These are phyloP conservation scores for Saccharomycopsis oosterbeekiorum DNA, from an alignment of 805 yeast genomes.

Conservation along the genomic window DNA sequence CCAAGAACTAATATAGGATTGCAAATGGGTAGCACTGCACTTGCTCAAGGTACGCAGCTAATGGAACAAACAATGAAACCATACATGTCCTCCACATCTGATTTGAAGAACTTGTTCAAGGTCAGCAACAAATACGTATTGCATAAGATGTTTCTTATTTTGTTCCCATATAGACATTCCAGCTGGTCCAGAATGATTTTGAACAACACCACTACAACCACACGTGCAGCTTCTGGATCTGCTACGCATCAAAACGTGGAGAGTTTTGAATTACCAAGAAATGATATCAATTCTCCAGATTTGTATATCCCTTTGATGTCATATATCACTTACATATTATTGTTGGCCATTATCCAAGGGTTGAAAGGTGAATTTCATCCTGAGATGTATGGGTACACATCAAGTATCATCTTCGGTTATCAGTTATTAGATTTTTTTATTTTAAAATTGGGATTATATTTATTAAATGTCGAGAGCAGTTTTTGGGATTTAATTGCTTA, in stretches of 20 bases:
- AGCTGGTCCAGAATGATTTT: constrained; percentile 63
- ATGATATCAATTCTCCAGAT: constrained; percentile 92
- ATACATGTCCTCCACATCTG: constrained; percentile 31
- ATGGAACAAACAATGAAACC: constrained; percentile 58
- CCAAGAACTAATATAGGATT: constrained; percentile 79
- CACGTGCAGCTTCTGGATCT: constrained; percentile 8
- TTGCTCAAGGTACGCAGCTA: constrained; percentile 71
- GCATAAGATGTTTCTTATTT: constrained; percentile 56
- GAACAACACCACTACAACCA: constrained; percentile 23
- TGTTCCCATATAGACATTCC: constrained; percentile 78
- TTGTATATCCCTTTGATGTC: constrained; percentile 94
- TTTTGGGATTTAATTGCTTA: constrained; percentile 80
- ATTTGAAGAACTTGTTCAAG: constrained; percentile 79
- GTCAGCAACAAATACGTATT: constrained; percentile 84
- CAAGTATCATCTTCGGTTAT: constrained; percentile 80
- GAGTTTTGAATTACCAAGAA: constrained; percentile 62
- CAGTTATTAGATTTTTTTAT: constrained; percentile 65
- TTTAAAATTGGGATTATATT: constrained; percentile 73
- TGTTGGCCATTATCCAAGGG: constrained; percentile 80
- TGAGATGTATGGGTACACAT: constrained; percentile 75
- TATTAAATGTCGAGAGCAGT: constrained; percentile 60
- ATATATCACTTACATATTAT: constrained; percentile 71
- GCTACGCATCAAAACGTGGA: constrained; percentile 17
- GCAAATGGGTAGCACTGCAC: constrained; percentile 79
- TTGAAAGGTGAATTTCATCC: constrained; percentile 88